A percentile compares a stretch with the other conserved stretches of the same genome.
Conservation (phyloP, 306 rosid species). For the Vicia sativa region DNA sequence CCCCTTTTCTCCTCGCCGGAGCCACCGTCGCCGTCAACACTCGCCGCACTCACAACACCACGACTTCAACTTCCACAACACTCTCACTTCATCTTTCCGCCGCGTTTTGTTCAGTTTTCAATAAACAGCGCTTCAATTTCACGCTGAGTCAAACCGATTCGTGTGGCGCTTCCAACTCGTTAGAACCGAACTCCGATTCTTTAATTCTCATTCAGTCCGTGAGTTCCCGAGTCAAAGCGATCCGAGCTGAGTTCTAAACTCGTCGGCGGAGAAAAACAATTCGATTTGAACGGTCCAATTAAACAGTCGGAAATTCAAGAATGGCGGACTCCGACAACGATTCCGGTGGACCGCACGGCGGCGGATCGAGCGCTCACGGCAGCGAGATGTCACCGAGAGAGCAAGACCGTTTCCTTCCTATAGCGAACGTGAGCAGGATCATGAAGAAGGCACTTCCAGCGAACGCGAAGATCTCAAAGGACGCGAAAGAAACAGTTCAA, state of each 20-base stretch:
- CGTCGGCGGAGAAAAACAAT: neutral
- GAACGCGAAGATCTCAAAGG: conserved; percentile 94
- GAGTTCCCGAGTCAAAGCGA: conserved; percentile 17
- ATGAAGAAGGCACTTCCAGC: conserved; percentile 93
- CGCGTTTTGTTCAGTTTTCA: neutral
- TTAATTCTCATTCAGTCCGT: neutral
- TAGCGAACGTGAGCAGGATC: conserved; percentile 92
- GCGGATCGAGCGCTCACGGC: conserved; percentile 23
- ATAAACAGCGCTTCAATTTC: conserved; percentile 11
- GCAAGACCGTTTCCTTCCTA: conserved; percentile 82
- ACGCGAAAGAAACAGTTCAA: conserved; percentile 93
- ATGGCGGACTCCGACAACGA: conserved; percentile 98
- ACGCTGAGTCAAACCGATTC: conserved; percentile 27
- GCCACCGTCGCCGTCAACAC: neutral
- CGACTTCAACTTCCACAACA: neutral
- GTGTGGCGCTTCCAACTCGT: neutral
- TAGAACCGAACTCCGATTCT: neutral
- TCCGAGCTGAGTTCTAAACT: neutral
- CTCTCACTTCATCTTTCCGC: neutral
- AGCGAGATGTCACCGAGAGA: conserved; percentile 73
- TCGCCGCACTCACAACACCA: neutral
- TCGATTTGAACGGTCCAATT: neutral
- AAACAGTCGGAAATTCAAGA: neutral
- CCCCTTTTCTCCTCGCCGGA: conserved; percentile 22
- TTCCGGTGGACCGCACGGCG: conserved; percentile 61